Evolutionary conservation across 2,329 filamentous ascomycete genomes (phyloP).

Genomic region (Apiospora sp.): DNA sequence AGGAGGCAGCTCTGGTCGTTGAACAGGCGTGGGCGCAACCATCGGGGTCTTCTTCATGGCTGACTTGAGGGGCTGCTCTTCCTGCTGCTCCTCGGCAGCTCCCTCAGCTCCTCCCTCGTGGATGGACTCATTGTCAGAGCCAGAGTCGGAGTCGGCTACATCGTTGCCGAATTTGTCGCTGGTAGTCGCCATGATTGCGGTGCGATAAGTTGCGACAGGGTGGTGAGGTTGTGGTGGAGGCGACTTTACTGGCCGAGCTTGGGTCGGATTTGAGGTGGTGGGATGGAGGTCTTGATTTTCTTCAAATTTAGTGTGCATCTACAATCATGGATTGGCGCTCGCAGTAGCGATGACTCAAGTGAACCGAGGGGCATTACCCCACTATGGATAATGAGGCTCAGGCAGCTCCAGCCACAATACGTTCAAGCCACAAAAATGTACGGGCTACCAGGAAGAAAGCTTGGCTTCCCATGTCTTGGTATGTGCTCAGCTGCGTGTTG

Average conservation of each 20-base stretch:
- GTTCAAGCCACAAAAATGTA: background rate
- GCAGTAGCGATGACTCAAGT: conserved; percentile 23
- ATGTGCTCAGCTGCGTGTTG: background rate
- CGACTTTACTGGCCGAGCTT: conserved; percentile 17
- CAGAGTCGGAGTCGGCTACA: conserved; percentile 73
- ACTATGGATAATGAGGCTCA: conserved; percentile 8
- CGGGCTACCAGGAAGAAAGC: too few species aligned
- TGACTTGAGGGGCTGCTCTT: conserved; percentile 79
- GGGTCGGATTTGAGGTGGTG: conserved; percentile 21
- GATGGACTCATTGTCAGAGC: conserved; percentile 67
- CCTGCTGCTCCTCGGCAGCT: conserved; percentile 59
- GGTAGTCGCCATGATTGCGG: conserved; percentile 23
- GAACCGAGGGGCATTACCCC: conserved; percentile 24
- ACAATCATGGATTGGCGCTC: conserved; percentile 20
- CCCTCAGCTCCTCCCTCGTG: conserved; percentile 60
- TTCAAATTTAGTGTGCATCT: conserved; percentile 24
- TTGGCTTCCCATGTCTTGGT: too few species aligned
- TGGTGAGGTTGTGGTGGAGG: conserved; percentile 9
- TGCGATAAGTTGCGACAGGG: conserved; percentile 2
- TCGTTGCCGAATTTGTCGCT: conserved; percentile 73
- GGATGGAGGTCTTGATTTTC: conserved; percentile 22
- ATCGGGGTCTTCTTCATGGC: conserved; percentile 81
- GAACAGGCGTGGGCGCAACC: conserved; percentile 62
- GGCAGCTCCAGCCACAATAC: background rate
- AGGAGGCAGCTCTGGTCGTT: conserved; percentile 68